These are phyloP conservation scores for Aphanocladium album DNA, from an alignment of 2,329 filamentous ascomycete species.

Conservation along the genomic window DNA sequence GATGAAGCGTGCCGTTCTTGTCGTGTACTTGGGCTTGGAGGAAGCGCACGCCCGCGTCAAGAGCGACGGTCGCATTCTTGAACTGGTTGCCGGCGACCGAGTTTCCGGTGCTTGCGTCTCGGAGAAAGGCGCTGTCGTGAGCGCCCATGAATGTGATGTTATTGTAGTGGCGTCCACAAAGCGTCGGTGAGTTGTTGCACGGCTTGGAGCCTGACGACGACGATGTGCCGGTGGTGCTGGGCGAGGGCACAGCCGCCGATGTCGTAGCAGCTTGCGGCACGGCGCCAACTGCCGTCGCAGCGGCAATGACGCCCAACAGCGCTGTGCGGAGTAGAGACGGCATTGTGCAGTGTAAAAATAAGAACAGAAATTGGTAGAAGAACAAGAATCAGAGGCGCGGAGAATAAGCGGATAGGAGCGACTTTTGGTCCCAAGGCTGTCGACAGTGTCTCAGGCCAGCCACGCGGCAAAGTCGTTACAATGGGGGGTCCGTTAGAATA, in stretches of 20 bases:
- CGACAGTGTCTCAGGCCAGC: not conserved
- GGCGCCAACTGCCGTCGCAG: conserved; percentile 2
- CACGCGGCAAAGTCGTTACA: not conserved
- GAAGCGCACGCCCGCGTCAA: conserved; percentile 66
- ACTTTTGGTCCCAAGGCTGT: not conserved
- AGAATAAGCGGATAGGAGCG: not conserved
- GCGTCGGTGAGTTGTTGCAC: conserved; percentile 76
- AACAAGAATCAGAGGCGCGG: not conserved
- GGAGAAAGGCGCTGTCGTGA: conserved; percentile 68
- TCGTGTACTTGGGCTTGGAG: conserved; percentile 69
- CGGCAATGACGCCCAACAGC: not conserved
- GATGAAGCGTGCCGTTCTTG: conserved; percentile 50
- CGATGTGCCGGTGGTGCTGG: not conserved
- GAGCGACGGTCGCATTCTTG: conserved; percentile 65
- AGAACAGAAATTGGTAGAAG: not conserved
- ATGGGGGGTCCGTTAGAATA: not conserved
- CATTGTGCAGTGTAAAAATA: not conserved
- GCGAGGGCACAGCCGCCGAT: not conserved
- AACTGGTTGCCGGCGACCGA: conserved; percentile 67
- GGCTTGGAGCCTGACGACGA: conserved; percentile 30
- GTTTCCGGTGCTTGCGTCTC: conserved; percentile 56
- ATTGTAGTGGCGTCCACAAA: conserved; percentile 68
- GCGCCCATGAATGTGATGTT: conserved; percentile 74
- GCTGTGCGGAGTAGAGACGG: not conserved
- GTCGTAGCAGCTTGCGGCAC: conserved; percentile 3